Evolutionary conservation across 2,329 filamentous ascomycete genomes (phyloP).

Genomic region (Claviceps capensis): DNA sequence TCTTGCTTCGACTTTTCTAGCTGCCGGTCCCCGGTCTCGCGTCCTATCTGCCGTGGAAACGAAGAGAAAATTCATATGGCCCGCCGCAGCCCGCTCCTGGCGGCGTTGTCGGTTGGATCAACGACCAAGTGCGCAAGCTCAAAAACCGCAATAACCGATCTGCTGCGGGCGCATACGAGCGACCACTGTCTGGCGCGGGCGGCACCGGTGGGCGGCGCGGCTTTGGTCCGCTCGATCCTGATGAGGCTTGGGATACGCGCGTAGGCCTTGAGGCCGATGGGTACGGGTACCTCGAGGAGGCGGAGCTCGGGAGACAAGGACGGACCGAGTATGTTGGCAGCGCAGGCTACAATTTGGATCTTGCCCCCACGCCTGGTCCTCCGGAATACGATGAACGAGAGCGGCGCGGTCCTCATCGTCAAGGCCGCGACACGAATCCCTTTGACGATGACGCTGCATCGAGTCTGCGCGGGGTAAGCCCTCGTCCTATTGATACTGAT

Average conservation of each 20-base stretch:
- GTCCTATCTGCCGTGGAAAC: conserved; percentile 60
- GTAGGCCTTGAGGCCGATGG: conserved; percentile 60
- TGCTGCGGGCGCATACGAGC: conserved; percentile 59
- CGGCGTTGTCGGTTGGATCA: conserved; percentile 61
- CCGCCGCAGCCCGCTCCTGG: conserved; percentile 41
- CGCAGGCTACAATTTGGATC: conserved; percentile 35
- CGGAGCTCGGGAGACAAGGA: conserved; percentile 46
- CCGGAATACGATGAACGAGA: conserved; percentile 18
- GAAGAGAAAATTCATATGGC: conserved; percentile 31
- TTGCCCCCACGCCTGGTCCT: conserved; percentile 23
- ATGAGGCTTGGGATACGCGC: conserved; percentile 74
- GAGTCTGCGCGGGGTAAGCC: conserved; percentile 60
- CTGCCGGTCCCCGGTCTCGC: conserved; percentile 55
- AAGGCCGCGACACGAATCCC: conserved; percentile 44
- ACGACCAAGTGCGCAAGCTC: conserved; percentile 48
- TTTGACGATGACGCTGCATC: conserved; percentile 57
- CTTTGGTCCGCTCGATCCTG: conserved; percentile 60
- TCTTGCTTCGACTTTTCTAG: conserved; percentile 17
- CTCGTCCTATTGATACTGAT: conserved; percentile 50
- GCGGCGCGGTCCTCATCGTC: conserved; percentile 10
- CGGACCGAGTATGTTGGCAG: conserved; percentile 22
- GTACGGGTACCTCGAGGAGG: conserved; percentile 63
- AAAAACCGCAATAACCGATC: conserved; percentile 52
- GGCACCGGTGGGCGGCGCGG: conserved; percentile 34
- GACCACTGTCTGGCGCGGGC: conserved; percentile 29